phyloP scores from a whole-genome alignment of 768 basidiomycete species.

The Lactarius hatsudake region DNA sequence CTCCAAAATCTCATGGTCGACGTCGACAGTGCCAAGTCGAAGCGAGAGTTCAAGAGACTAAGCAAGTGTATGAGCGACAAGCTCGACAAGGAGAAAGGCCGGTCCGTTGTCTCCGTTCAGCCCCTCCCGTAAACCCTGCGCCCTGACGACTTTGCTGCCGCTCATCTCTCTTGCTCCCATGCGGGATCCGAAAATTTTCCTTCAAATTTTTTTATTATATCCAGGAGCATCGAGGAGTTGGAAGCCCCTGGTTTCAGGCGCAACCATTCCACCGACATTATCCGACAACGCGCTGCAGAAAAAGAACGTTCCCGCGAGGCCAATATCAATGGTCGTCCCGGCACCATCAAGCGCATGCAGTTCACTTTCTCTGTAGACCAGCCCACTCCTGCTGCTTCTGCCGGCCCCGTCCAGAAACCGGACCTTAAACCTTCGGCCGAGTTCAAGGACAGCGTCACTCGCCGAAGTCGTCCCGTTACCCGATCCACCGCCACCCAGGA shows the following conservation, averaged over 20 bases:
- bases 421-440: constrained; percentile 64
- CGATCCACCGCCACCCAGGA: constrained; percentile 40
- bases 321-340: constrained; percentile 57
- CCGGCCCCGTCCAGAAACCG: constrained; percentile 56
- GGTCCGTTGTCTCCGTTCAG: constrained; percentile 47
- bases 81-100: constrained; percentile 88
- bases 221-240: constrained; percentile 80
- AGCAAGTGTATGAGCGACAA: constrained; percentile 89
- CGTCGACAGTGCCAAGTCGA: constrained; percentile 82
- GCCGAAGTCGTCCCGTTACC: constrained; percentile 41
- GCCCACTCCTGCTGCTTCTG: constrained; percentile 47
- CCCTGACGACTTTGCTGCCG: constrained; percentile 42
- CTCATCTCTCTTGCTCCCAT: neutral
- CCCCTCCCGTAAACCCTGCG: constrained; percentile 14
- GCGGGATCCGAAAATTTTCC: neutral
- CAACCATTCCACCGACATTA: constrained; percentile 75
- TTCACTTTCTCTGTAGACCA: constrained; percentile 86
- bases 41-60: constrained; percentile 87
- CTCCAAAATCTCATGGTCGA: constrained; percentile 90
- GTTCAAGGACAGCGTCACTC: constrained; percentile 49
- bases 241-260: constrained; percentile 80
- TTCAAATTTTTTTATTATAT: neutral
- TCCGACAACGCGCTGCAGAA: constrained; percentile 76
- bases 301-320: constrained; percentile 76
- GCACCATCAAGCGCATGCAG: constrained; percentile 84